Evolutionary conservation across 495 filamentous ascomycete species (phyloP), one percentile per base, ranked within the genome.

Genomic region (Aspergillus homomorphus): DNA sequence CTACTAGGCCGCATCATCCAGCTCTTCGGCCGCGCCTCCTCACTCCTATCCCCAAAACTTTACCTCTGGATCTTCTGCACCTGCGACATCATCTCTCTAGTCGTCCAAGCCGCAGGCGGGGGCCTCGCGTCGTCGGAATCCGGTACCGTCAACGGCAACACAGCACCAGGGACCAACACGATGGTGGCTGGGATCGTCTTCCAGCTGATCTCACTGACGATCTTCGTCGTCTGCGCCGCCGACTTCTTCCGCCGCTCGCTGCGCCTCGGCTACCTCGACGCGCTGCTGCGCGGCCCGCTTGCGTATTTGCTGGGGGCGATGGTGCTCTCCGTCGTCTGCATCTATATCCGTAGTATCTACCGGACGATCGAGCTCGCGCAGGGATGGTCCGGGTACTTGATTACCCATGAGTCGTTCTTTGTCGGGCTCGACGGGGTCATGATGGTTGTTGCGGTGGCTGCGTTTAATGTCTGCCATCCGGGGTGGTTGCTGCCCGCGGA

Each of bases 171-270:
- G 3, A 82, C 82, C 20, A 61, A 82, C 61, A 80, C 76, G 62
- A 84, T 86, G 81, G 77, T 84, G 7, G 80, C 75, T 3, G 83
- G 83, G 51, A 83, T 86, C 56, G 64, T 80, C 19, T 83, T 84
- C 70, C 83, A 86, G 55, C 63, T 85, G 0, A 15, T 28, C 8
- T 77, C 79, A n/a, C 79, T 84, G 55, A 76, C 73, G 43, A 63
- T 81, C 23, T 86, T 85, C 57, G 72, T 76, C 24, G 4, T 72
- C 45, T 67, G 62, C 45, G 74, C 77, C 0, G 53, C 58, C 1
- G 74, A 80, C 60, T 79, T 82, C 51, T 45, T 77, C 14, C 66
- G 71, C 24, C 73, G 76, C 4, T 60, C 66, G 12, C 6, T 24
- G 19, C 19, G 20, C 21, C 41, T 71, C 51, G 62, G 65, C 38